Conservation (phyloP, 257 asterid species). For the Primulina eburnea region DNA sequence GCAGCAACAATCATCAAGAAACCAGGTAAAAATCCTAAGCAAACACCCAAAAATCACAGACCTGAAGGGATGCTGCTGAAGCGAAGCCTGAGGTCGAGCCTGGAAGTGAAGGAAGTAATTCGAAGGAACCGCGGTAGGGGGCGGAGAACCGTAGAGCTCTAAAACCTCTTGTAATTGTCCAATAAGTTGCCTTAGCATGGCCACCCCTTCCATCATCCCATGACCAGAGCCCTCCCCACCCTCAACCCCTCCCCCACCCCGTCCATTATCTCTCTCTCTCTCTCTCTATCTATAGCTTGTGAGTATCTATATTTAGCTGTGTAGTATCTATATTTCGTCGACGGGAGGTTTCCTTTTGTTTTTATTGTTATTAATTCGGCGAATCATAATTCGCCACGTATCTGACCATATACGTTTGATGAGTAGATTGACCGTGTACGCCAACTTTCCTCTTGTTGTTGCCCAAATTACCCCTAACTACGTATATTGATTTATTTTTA, state of each 20-base stretch:
- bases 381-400: constrained; percentile 45
- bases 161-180: constrained; percentile 72
- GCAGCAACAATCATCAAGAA: background rate
- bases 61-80: constrained; percentile 47
- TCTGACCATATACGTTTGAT: constrained; percentile 29
- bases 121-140: constrained; percentile 41
- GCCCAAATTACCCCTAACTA: constrained; percentile 32
- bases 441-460: constrained; percentile 35
- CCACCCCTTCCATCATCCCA: constrained; percentile 57
- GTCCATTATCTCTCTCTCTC: constrained; percentile 24
- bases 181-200: constrained; percentile 93
- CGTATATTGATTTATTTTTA: background rate
- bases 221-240: constrained; percentile 27
- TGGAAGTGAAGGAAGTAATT: constrained; percentile 54
- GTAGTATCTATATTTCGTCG: constrained; percentile 10
- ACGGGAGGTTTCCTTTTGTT: constrained; percentile 3
- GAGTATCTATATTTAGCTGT: constrained; percentile 19
- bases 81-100: constrained; percentile 29
- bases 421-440: constrained; percentile 66
- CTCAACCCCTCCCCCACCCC: constrained; percentile 4
- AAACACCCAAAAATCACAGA: constrained; percentile 15
- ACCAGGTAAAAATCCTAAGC: background rate
- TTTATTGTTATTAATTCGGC: constrained; percentile 14
- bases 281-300: constrained; percentile 27
- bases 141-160: constrained; percentile 63